A percentile compares a stretch with the other conserved stretches of the same genome.
Evolutionary conservation across 352 stramenopile species (phyloP).

Genomic region (Pythium grandisporangium): DNA sequence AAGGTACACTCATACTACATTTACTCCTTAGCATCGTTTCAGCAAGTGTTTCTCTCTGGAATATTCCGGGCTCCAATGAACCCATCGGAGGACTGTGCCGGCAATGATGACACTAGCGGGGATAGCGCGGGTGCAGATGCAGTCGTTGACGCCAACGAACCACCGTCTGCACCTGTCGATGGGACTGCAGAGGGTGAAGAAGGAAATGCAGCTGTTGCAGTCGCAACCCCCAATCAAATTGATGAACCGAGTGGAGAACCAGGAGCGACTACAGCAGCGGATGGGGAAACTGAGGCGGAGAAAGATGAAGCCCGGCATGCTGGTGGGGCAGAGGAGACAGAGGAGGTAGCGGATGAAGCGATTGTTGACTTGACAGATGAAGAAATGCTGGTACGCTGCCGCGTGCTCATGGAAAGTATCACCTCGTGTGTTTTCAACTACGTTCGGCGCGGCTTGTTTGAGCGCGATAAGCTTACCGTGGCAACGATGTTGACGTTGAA

Average conservation of each 20-base stretch:
- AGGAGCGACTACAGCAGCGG: slow-evolving; percentile 33
- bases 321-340: slow-evolving; percentile 13
- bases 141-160: slow-evolving; percentile 1
- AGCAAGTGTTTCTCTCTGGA: slow-evolving; percentile 92
- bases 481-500: slow-evolving; percentile 92
- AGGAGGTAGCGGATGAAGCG: too few relatives aligned
- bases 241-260: slow-evolving; percentile 5
- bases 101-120: too few relatives aligned
- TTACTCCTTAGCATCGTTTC: slow-evolving; percentile 94
- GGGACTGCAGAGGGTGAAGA: slow-evolving; percentile 9
- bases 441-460: slow-evolving; percentile 90
- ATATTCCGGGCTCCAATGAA: slow-evolving; percentile 87
- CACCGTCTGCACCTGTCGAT: slow-evolving; percentile 2
- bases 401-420: slow-evolving; percentile 88
- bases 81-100: slow-evolving; percentile 8
- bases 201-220: slow-evolving; percentile 1
- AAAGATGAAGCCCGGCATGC: slow-evolving; percentile 14
- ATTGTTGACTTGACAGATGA: slow-evolving; percentile 82
- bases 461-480: slow-evolving; percentile 93
- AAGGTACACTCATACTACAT: slow-evolving; percentile 98
- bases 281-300: slow-evolving; percentile 13
- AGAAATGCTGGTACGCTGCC: slow-evolving; percentile 77
- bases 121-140: too few relatives aligned
- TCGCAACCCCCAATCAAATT: too few relatives aligned
- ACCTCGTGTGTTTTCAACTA: slow-evolving; percentile 96